Evolutionary conservation across 2,329 filamentous ascomycete genomes (phyloP), one percentile per base, ranked within the genome.

Genomic region (Chaetomiaceae sp.): DNA sequence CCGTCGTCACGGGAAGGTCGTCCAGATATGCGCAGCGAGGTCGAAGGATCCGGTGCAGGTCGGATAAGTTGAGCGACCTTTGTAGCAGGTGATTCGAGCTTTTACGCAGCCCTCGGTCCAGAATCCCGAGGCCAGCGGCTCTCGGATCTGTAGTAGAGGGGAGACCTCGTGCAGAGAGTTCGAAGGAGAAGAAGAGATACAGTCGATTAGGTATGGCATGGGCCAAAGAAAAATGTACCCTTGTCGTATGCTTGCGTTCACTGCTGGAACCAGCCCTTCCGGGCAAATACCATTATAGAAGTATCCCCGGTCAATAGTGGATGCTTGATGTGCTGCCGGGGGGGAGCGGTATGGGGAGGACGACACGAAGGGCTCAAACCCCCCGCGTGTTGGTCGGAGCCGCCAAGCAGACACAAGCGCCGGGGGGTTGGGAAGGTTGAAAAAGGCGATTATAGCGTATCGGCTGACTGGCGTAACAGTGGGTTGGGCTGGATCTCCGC

Each of bases 401-500:
- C 23, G 46, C 45, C 34, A 36, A 47, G 36, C 6, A 16, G 32
- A 20, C 18, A 46, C 34, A 25, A 51, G 27, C 4, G 30, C 47
- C 23, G 36, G 32, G 53, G 53, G 53, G n/a, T n/a, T n/a, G 21
- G 46, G 33, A 27, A 27, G 37, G 41, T 7, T 37, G 29, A 48
- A 48, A 27, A 45, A 44, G 34, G 43, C 42, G 48, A 32, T 20
- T 45, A 30, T 51, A 33, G 46, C 14, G 37, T 27, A 32, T 37
- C 16, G 34, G 32, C 44, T 40, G 23, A 37, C 33, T 29, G 41
- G 44, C 33, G 51, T 48, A 32, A 49, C 54, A 32, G 47, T 53
- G 48, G 46, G 48, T 51, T 54, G 48, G 50, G 52, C 38, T 54
- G 48, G 43, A 47, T 60, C 52, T 57, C 59, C 53, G 57, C 53